Percentiles rank a stretch among this genome's conserved stretches.
phyloP scores from a whole-genome alignment of 108 stramenopile species.

The Phaeodactylum tricornutum region DNA sequence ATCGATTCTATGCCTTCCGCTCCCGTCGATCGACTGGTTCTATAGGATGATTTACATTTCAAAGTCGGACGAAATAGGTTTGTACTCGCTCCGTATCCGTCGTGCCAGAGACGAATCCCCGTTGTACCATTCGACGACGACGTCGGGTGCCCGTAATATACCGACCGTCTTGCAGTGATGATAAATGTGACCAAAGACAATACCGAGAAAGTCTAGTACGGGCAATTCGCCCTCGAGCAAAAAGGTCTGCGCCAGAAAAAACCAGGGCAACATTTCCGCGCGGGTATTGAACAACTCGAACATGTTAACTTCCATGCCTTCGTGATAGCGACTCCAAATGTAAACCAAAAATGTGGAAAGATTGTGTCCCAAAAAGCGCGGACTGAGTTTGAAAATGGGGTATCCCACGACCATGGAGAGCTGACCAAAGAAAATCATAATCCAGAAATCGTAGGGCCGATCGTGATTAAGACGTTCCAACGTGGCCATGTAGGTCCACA shows the following conservation, averaged over 20 bases:
- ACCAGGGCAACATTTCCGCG: constrained; percentile 82
- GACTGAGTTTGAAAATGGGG: constrained; percentile 51
- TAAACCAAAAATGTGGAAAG: constrained; percentile 90
- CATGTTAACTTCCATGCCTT: constrained; percentile 90
- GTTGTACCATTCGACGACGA: constrained; percentile 68
- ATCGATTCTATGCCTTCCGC: too few relatives aligned
- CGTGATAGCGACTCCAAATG: constrained; percentile 90
- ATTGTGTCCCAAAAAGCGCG: constrained; percentile 87
- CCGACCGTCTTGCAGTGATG: constrained; percentile 69
- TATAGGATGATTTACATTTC: too few relatives aligned
- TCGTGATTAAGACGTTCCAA: constrained; percentile 86
- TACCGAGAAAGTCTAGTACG: constrained; percentile 86
- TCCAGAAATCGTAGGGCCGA: constrained; percentile 89
- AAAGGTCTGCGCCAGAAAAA: constrained; percentile 87
- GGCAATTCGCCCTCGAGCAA: constrained; percentile 89
- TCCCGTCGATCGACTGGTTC: too few relatives aligned
- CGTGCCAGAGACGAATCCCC: constrained; percentile 33
- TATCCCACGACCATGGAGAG: constrained; percentile 72
- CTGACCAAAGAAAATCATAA: constrained; percentile 85
- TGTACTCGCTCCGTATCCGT: constrained; percentile 61
- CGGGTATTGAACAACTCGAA: constrained; percentile 84
- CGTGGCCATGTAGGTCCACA: constrained; percentile 96
- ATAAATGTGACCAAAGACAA: constrained; percentile 94
- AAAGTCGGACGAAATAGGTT: constrained; percentile 74
- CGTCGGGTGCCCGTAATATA: constrained; percentile 48